A percentile compares a stretch with the other conserved stretches of the same genome.
phyloP scores from a whole-genome alignment of 805 yeast species.

The Ogataea thermomethanolica region DNA sequence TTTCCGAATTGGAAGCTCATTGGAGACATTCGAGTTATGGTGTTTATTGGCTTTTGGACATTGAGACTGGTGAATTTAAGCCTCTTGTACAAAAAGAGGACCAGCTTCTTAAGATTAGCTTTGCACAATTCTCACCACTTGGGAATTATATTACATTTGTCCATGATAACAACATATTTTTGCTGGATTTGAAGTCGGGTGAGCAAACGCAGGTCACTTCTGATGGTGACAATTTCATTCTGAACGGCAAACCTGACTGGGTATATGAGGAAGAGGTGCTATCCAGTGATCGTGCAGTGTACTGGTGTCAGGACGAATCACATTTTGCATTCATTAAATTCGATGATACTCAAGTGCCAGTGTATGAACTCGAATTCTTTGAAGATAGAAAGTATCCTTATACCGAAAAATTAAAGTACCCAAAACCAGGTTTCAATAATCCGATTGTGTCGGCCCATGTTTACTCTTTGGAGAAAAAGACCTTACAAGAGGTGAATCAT shows the following conservation, averaged over 20 bases:
- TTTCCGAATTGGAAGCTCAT: slow-evolving; percentile 45
- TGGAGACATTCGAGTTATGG: slow-evolving; percentile 72
- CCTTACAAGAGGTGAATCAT: slow-evolving; percentile 24
- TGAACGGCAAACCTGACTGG: slow-evolving; percentile 79
- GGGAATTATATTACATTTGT: slow-evolving; percentile 56
- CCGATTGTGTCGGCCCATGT: slow-evolving; percentile 50
- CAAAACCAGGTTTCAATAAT: slow-evolving; percentile 66
- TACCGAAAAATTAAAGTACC: slow-evolving; percentile 51
- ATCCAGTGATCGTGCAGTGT: slow-evolving; percentile 52
- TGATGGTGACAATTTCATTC: slow-evolving; percentile 51
- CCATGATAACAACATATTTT: slow-evolving; percentile 50
- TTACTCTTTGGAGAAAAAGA: slow-evolving; percentile 35
- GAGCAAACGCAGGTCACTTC: slow-evolving; percentile 37
- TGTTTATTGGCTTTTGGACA: slow-evolving; percentile 58
- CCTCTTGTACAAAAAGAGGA: slow-evolving; percentile 26
- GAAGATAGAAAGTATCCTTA: slow-evolving; percentile 46
- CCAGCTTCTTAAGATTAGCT: slow-evolving; percentile 39
- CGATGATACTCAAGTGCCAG: slow-evolving; percentile 58
- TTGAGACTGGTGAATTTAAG: slow-evolving; percentile 29
- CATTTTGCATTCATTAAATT: slow-evolving; percentile 51
- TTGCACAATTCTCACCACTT: slow-evolving; percentile 60
- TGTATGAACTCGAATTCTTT: slow-evolving; percentile 50
- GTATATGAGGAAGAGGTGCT: slow-evolving; percentile 80
- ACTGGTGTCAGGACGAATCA: slow-evolving; percentile 72
- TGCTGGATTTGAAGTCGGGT: slow-evolving; percentile 36